These are phyloP conservation scores for Entomortierella lignicola DNA, from an alignment of 192 early-diverging fungal genomes.

Conservation along the genomic window DNA sequence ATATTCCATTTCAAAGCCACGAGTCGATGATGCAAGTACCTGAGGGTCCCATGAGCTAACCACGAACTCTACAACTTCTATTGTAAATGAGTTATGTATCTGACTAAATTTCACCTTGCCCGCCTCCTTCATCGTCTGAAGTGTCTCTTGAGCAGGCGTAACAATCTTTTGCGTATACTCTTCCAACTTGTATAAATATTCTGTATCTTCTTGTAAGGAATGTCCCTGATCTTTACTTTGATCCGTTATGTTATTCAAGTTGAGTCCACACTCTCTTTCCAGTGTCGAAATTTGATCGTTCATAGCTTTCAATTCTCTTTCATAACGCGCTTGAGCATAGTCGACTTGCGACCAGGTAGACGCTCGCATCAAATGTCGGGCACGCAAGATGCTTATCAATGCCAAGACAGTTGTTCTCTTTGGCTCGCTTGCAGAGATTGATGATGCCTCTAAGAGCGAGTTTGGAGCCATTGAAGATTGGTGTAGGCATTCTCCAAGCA, in stretches of 20 bases:
- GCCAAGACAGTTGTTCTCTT: conserved; percentile 8
- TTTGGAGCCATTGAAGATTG: not conserved
- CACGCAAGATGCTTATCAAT: conserved; percentile 28
- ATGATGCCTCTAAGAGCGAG: not conserved
- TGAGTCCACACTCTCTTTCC: conserved; percentile 10
- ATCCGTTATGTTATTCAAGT: not conserved
- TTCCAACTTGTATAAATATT: not conserved
- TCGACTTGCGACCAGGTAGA: conserved; percentile 28
- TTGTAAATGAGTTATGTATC: not conserved
- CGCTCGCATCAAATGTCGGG: conserved; percentile 31
- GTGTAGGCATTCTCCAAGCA: conserved; percentile 21
- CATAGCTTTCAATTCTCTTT: conserved; percentile 20
- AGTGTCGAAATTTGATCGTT: not conserved
- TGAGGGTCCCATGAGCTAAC: conserved; percentile 38
- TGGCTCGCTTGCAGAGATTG: not conserved
- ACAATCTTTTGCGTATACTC: conserved; percentile 33
- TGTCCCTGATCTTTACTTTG: not conserved
- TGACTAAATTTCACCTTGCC: not conserved
- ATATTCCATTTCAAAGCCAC: not conserved
- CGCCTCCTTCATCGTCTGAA: not conserved
- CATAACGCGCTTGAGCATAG: conserved; percentile 28
- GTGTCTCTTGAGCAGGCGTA: not conserved
- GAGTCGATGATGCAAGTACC: not conserved
- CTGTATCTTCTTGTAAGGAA: not conserved
- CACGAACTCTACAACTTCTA: conserved; percentile 25